A percentile compares a stretch with the other conserved stretches of the same genome.
phyloP scores from a whole-genome alignment of 371 early-diverging fungal species.

The Apophysomyces trapeziformis region DNA sequence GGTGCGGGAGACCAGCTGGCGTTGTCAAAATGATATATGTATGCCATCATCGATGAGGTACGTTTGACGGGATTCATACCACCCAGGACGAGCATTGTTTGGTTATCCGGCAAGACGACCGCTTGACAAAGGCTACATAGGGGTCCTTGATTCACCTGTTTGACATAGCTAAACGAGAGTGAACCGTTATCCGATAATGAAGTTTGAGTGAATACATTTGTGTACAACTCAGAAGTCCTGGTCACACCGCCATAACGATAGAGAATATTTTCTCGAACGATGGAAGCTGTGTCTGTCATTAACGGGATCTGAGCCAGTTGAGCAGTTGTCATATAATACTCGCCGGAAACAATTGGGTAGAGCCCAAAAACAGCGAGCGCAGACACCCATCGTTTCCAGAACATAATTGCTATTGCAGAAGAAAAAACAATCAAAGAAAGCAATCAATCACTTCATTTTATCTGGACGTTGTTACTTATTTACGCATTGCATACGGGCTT shows the following conservation, averaged over 20 bases:
- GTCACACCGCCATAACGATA: constrained; percentile 15
- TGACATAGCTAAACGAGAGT: not conserved
- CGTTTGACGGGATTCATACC: not conserved
- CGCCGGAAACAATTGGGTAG: not conserved
- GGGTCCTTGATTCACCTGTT: not conserved
- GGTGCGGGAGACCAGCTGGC: constrained; percentile 8
- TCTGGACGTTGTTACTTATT: too few relatives aligned
- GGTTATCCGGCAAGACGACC: constrained; percentile 15
- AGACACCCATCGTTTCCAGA: not conserved
- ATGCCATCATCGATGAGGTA: not conserved
- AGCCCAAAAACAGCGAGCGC: not conserved
- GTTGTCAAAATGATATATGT: constrained; percentile 17
- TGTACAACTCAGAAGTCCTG: not conserved
- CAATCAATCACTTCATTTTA: too few relatives aligned
- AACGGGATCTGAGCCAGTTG: not conserved
- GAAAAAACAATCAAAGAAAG: not conserved
- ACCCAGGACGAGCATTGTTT: constrained; percentile 17
- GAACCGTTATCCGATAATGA: not conserved
- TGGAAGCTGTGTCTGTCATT: not conserved
- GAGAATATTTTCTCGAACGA: constrained; percentile 2
- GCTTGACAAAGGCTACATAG: not conserved
- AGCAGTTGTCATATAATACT: not conserved
- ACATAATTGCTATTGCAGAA: not conserved
- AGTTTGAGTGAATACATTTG: not conserved
- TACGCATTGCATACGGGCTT: too few relatives aligned